Evolutionary conservation across 2,329 filamentous ascomycete genomes (phyloP), one percentile per base, ranked within the genome.

Genomic region (Aspergillus ochraceoroseus): DNA sequence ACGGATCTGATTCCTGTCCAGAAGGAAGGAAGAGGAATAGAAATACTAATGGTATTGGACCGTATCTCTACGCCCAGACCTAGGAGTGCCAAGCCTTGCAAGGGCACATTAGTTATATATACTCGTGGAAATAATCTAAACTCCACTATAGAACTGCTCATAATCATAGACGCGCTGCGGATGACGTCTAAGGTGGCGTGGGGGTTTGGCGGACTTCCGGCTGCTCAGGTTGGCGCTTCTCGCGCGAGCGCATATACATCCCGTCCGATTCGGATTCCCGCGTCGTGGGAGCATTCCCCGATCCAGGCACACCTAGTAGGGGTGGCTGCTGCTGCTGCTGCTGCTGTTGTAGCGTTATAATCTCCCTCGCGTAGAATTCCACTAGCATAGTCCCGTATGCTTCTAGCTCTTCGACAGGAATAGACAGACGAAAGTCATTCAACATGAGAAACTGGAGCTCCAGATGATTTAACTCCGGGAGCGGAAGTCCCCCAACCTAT

Each of bases 381-480:
- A 98, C 92, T 8, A 98, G 74, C 90, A 96, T 96, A 1, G 92
- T 98, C 4, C 88, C 92, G 56, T 98, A 98, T 0, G 88, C 87
- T 65, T 98, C 92, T 44, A 98, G 78, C 57, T 96, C 90, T 68
- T 96, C 92, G 9, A 96, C 84, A 0, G 90, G 85, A 7, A 98
- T 84, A 2, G 87, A 87, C 11, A 98, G 80, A 44, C 90, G 82
- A 64, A 98, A 98, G 63, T 96, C 92, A 66, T 98, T 98, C 19
- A 98, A 74, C 2, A 95, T 75, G 4, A 98, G 75, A 60, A 98
- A 98, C 66, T 98, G 92, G 2, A 96, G 76, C 65, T 98, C 92
- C 26, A 98, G 75, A 59, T 96, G 90, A 59, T 98, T 98, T 11
- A 98, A 76, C 64, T 98, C 92, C 14, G 85, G 80, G 17, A 96